Evolutionary conservation across 1,139 yeast genomes (phyloP), one percentile per base, ranked within the genome.

Genomic region (Diutina scorzettiae): DNA sequence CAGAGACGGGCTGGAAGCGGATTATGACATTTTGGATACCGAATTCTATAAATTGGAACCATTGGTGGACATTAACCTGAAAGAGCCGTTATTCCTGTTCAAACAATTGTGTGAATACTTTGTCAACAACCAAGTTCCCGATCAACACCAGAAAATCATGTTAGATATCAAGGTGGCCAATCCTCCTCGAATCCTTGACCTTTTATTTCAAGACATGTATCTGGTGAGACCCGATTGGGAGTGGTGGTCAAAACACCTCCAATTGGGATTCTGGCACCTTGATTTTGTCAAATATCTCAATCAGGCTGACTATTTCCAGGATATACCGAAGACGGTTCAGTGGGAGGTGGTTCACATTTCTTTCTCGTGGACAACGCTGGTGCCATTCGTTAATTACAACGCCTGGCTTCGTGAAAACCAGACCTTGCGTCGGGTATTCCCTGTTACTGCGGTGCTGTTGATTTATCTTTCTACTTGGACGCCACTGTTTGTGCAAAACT

Each of bases 61-160:
- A 37, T 64, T 89, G 47, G 61, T 62, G 37, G 79, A 89, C 40
- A 64, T 64, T 39, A 64, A 62, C 25, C 71, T 71, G 24, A 77
- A 81, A 0, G 79, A 78, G 49, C 64, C 62, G 12, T 69, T 89
- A 61, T 69, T 87, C 18, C 71, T 83, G 0, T 71, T 91, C 36
- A 58, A 58, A 20, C 76, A 81, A 14, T 63, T 83, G 1, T 63
- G 85, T 12, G 51, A 60, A 20, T 81, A 93, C 84, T 68, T 76
- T 47, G 39, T 34, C 20, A 14, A 12, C 12, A 59, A 65, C 3
- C 52, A 58, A 4, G 71, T 73, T 45, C 57, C 57, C 32, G 54
- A 54, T 3, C 47, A 48, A 11, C 49, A 43, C 32, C 43, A 49
- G 53, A 34, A 34, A 9, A 21, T 34, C 39, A 34, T 34, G 39